Percentiles rank a stretch among this genome's conserved stretches.
phyloP scores from a whole-genome alignment of 2,329 filamentous ascomycete species.

The Pseudodiploospora longispora region DNA sequence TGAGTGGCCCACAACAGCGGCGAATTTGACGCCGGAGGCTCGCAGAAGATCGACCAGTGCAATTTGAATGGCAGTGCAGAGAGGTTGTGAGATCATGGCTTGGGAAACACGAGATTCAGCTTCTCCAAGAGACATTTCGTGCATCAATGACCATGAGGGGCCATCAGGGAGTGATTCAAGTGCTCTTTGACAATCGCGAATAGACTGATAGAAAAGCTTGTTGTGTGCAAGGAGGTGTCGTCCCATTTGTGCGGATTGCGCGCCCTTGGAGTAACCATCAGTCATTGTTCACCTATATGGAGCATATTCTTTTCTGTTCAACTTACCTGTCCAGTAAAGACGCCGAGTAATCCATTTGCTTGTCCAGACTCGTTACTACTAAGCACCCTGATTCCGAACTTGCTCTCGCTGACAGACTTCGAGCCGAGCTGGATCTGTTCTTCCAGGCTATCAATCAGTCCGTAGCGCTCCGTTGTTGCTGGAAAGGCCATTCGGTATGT shows the following conservation, averaged over 20 bases:
- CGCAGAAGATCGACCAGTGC: constrained; percentile 20
- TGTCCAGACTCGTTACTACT: too few relatives aligned
- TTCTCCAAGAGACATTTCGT: not conserved
- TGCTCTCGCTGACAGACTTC: too few relatives aligned
- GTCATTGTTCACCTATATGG: too few relatives aligned
- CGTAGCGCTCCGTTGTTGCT: too few relatives aligned
- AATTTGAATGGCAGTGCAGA: constrained; percentile 21
- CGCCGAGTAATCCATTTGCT: not conserved
- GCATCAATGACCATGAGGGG: constrained; percentile 1
- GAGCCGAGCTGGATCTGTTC: too few relatives aligned
- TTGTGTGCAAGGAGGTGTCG: not conserved
- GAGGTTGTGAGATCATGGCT: constrained; percentile 20
- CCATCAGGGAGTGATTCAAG: constrained; percentile 1
- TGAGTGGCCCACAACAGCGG: constrained; percentile 37
- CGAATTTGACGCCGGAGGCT: constrained; percentile 22
- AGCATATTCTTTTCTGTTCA: too few relatives aligned
- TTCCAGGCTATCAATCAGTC: too few relatives aligned
- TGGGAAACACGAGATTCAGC: constrained; percentile 4
- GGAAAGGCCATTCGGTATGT: too few relatives aligned
- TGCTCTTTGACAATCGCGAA: not conserved
- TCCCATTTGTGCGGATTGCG: constrained; percentile 4
- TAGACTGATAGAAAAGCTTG: not conserved
- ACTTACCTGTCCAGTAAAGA: constrained; percentile 3
- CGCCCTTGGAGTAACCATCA: not conserved
- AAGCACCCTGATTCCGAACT: too few relatives aligned